A percentile compares a stretch with the other conserved stretches of the same genome.
Conservation (phyloP, 371 early-diverging fungal species). For the Syncephalastrum sp. region DNA sequence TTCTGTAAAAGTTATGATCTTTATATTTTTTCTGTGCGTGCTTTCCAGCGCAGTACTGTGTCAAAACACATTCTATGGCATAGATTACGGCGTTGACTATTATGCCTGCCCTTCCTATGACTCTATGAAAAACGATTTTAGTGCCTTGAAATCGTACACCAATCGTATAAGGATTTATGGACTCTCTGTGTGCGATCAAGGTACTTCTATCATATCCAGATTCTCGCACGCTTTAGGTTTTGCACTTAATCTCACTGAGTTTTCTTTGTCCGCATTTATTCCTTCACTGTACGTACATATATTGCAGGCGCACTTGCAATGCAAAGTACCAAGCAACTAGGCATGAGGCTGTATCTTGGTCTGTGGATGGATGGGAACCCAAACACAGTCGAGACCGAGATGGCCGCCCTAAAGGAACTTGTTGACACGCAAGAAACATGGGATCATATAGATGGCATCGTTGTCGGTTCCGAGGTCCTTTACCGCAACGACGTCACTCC, state of each 20-base stretch:
- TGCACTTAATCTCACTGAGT: not conserved
- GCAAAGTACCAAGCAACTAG: conserved; percentile 51
- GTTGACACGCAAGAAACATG: conserved; percentile 19
- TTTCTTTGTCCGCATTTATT: not conserved
- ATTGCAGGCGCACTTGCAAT: conserved; percentile 31
- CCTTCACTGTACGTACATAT: too few species aligned
- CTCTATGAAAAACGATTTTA: conserved; percentile 44
- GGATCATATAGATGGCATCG: conserved; percentile 48
- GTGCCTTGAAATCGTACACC: conserved; percentile 42
- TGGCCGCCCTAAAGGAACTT: conserved; percentile 37
- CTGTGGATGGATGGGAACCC: conserved; percentile 55
- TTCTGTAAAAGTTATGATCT: too few species aligned
- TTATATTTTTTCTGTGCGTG: too few species aligned
- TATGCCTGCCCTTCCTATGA: conserved; percentile 51
- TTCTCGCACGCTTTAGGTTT: not conserved
- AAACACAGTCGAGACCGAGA: conserved; percentile 43
- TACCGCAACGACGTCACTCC: conserved; percentile 51
- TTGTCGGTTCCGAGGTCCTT: conserved; percentile 63
- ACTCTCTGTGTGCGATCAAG: conserved; percentile 52
- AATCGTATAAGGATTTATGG: conserved; percentile 53
- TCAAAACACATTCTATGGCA: conserved; percentile 35
- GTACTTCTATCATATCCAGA: conserved; percentile 20
- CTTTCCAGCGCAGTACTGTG: too few species aligned
- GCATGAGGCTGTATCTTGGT: conserved; percentile 57
- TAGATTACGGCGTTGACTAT: conserved; percentile 56